Conservation (phyloP, 192 early-diverging fungal species). For the Coemansia furcata region DNA sequence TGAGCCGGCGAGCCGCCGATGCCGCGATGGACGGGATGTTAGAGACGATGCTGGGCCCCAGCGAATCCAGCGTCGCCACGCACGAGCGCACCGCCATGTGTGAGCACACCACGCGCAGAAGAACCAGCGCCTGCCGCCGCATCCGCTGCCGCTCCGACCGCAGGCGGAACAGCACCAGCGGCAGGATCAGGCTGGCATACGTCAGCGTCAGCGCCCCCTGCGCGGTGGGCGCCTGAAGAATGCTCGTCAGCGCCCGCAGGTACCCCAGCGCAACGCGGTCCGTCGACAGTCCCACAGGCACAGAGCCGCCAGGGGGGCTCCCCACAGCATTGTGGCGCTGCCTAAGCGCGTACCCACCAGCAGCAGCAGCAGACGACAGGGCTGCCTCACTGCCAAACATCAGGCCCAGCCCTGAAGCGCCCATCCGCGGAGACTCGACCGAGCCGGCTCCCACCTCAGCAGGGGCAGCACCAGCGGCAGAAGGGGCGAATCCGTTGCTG, state of each 20-base stretch:
- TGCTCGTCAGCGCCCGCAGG: conserved; percentile 26
- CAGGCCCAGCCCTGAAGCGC: conserved; percentile 33
- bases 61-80: conserved; percentile 23
- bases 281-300: conserved; percentile 10
- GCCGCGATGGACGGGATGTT: conserved; percentile 42
- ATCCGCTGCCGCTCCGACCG: conserved; percentile 24
- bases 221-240: conserved; percentile 1
- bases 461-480: neutral
- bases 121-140: conserved; percentile 39
- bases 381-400: conserved; percentile 14
- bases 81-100: conserved; percentile 18
- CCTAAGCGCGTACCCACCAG: conserved; percentile 4
- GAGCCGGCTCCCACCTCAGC: neutral
- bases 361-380: neutral
- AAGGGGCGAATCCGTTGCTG: conserved; percentile 8
- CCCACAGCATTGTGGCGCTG: neutral
- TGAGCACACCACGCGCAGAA: conserved; percentile 33
- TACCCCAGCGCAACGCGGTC: conserved; percentile 36
- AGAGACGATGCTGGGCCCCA: conserved; percentile 43
- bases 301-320: neutral
- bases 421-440: neutral
- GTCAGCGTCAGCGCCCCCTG: conserved; percentile 1
- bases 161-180: conserved; percentile 39
- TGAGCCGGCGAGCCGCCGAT: conserved; percentile 17
- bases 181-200: conserved; percentile 24